Percentiles rank a stretch among this genome's conserved stretches.
These are phyloP conservation scores for Xylaria grammica DNA, from an alignment of 495 filamentous ascomycete species.

Conservation along the genomic window DNA sequence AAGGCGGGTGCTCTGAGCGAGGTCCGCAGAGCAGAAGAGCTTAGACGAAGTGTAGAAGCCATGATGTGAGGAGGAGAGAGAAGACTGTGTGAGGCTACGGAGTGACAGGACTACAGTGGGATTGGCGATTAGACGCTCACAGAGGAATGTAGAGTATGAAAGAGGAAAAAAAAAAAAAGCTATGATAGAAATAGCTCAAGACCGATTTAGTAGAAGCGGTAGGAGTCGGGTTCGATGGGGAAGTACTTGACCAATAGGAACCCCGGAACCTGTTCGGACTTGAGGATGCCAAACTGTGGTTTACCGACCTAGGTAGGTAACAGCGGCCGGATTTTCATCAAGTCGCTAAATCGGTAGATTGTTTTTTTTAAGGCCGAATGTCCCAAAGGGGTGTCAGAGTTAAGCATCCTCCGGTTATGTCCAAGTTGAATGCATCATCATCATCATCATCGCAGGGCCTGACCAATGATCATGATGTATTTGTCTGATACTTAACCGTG, in stretches of 20 bases:
- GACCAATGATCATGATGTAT: too few species aligned
- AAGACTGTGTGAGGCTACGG: constrained; percentile 30
- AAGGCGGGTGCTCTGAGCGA: constrained; percentile 65
- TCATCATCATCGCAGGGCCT: too few species aligned
- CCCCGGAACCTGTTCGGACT: constrained; percentile 8
- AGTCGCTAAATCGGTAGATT: too few species aligned
- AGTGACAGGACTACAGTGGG: constrained; percentile 27
- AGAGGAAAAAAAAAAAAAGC: constrained; percentile 41
- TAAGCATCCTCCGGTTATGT: too few species aligned
- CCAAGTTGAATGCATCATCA: too few species aligned
- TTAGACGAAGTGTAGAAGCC: constrained; percentile 79
- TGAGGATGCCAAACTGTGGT: constrained; percentile 15
- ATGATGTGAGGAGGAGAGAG: constrained; percentile 56
- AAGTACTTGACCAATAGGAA: constrained; percentile 19
- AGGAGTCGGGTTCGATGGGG: constrained; percentile 22
- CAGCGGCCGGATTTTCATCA: not conserved
- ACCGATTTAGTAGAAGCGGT: constrained; percentile 16
- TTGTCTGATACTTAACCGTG: too few species aligned
- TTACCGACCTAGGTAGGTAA: constrained; percentile 7
- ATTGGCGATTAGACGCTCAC: constrained; percentile 33
- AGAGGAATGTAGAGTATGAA: constrained; percentile 32
- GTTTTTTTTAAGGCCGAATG: too few species aligned
- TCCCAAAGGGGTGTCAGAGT: too few species aligned
- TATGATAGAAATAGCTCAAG: constrained; percentile 39
- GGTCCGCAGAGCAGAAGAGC: constrained; percentile 75